phyloP scores from a whole-genome alignment of 805 yeast genomes.

The Cyberlindnera nakhonratchasimensis region DNA sequence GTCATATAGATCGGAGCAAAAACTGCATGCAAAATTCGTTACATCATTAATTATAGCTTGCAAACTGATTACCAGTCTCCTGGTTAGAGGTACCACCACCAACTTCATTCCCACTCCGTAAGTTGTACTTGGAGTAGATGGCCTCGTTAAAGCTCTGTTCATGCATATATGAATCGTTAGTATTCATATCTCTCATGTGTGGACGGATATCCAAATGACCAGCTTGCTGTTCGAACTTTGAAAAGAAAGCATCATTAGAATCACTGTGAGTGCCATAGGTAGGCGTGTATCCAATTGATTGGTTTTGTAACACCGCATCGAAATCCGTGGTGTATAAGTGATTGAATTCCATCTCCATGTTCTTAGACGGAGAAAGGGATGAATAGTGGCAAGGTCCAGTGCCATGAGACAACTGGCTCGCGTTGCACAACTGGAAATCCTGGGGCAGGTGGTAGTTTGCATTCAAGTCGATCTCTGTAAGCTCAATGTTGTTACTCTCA shows the following conservation, averaged over 20 bases:
- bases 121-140: neutral
- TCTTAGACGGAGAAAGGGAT: neutral
- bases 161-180: neutral
- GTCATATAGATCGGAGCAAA: no score
- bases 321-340: neutral
- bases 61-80: no score
- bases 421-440: neutral
- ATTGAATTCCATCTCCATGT: neutral
- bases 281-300: neutral
- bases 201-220: neutral
- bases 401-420: neutral
- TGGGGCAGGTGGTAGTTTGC: neutral
- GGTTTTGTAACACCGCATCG: neutral
- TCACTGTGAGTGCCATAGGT: neutral
- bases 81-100: neutral
- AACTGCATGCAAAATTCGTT: no score
- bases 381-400: neutral
- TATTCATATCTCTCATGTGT: neutral
- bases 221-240: constrained; percentile 1
- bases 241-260: constrained; percentile 1
- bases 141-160: neutral
- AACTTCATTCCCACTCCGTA: neutral
- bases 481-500: neutral
- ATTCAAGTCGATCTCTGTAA: constrained; percentile 2
- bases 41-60: no score